Evolutionary conservation across 805 yeast species (phyloP).

Genomic region (Suhomyces emberorum): DNA sequence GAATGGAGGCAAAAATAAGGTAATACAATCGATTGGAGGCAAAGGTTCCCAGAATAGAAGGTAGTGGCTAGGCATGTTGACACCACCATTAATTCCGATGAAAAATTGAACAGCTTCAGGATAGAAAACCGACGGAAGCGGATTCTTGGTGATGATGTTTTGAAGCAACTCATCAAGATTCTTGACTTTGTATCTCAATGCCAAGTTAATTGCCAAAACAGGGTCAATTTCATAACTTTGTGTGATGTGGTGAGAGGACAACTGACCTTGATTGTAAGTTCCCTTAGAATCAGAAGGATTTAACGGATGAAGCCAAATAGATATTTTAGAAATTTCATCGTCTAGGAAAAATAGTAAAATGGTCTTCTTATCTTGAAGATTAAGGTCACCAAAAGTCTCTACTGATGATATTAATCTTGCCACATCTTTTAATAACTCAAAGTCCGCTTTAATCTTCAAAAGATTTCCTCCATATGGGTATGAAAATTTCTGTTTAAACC

Average conservation of each 20-base stretch:
- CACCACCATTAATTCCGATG: constrained; percentile 37
- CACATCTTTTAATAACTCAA: constrained; percentile 53
- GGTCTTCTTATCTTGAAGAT: constrained; percentile 47
- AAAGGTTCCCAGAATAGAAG: constrained; percentile 70
- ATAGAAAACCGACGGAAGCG: constrained; percentile 53
- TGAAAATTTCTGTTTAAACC: constrained; percentile 64
- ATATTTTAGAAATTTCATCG: constrained; percentile 69
- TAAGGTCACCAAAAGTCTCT: constrained; percentile 19
- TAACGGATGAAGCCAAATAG: constrained; percentile 75
- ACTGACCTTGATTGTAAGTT: constrained; percentile 26
- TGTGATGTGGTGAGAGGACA: constrained; percentile 42
- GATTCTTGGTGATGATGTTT: constrained; percentile 49
- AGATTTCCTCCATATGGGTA: constrained; percentile 87
- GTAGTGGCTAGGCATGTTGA: constrained; percentile 37
- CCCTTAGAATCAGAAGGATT: constrained; percentile 42
- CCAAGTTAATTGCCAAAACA: constrained; percentile 65
- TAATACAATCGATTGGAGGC: constrained; percentile 82
- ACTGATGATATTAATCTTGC: constrained; percentile 27
- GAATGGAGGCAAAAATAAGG: constrained; percentile 73
- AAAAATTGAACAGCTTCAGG: constrained; percentile 61
- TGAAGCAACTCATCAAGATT: constrained; percentile 40
- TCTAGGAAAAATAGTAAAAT: constrained; percentile 62
- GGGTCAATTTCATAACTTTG: constrained; percentile 69
- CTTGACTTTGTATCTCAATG: constrained; percentile 52
- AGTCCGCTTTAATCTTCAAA: constrained; percentile 67